These are phyloP conservation scores for Starmerella gropengiesseri DNA, from an alignment of 805 yeast species.

Conservation along the genomic window DNA sequence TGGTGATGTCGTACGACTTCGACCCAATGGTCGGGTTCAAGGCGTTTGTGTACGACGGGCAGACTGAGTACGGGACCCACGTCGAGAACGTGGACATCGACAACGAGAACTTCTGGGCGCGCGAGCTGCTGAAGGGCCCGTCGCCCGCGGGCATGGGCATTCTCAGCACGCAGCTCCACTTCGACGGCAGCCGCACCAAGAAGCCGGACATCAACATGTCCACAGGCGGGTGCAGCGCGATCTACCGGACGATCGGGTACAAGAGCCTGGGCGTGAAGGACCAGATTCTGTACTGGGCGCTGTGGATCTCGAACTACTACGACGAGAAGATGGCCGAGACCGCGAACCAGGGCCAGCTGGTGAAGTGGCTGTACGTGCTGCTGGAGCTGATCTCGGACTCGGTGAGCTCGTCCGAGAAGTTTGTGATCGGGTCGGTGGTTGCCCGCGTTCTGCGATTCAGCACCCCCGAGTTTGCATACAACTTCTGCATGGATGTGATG, in stretches of 20 bases:
- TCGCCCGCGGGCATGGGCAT: constrained; percentile 29
- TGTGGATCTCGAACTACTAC: constrained; percentile 25
- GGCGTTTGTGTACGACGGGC: constrained; percentile 1
- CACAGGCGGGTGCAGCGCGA: too few species aligned
- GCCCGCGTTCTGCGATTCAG: constrained; percentile 51
- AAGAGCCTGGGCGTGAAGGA: constrained; percentile 28
- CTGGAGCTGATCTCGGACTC: constrained; percentile 30
- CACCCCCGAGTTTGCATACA: constrained; percentile 47
- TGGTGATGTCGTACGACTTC: constrained; percentile 58
- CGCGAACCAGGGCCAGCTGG: constrained; percentile 30
- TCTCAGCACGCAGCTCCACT: constrained; percentile 29
- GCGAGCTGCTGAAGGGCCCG: constrained; percentile 20
- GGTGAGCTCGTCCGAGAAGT: constrained; percentile 24
- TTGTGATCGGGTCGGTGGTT: constrained; percentile 47
- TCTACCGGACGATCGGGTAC: too few species aligned
- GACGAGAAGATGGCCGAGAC: constrained; percentile 23
- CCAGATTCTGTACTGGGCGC: constrained; percentile 30
- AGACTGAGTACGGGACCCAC: neutral
- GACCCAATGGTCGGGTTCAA: constrained; percentile 32
- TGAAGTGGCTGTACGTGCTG: constrained; percentile 35
- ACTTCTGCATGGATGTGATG: constrained; percentile 54
- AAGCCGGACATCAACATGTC: neutral
- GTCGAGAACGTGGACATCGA: constrained; percentile 15
- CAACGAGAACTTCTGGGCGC: constrained; percentile 15
- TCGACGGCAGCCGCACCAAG: constrained; percentile 21